Conservation (phyloP, 805 yeast genomes). For the Candida namnaoensis region DNA sequence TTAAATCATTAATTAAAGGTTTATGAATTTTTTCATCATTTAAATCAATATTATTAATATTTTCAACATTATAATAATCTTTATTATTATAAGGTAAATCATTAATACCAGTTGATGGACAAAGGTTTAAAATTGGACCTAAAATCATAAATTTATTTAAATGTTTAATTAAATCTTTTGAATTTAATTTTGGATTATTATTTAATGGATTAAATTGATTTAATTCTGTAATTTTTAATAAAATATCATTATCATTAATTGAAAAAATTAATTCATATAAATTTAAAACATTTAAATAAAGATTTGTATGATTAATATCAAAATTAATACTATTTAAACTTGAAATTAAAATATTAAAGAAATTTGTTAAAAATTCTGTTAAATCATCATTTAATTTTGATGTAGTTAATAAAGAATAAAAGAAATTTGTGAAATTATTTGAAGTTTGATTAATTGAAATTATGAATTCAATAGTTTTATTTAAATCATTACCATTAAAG, state of each 20-base stretch:
- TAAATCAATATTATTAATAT: too few relatives aligned
- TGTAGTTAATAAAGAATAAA: slow-evolving; percentile 10
- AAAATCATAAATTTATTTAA: slow-evolving; percentile 57
- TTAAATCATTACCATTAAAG: slow-evolving; percentile 18
- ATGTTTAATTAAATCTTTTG: not conserved
- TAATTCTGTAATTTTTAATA: slow-evolving; percentile 47
- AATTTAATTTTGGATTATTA: slow-evolving; percentile 18
- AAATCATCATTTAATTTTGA: too few relatives aligned
- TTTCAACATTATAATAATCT: too few relatives aligned
- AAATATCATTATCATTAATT: slow-evolving; percentile 45
- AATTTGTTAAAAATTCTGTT: slow-evolving; percentile 1
- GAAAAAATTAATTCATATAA: slow-evolving; percentile 46
- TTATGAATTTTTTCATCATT: too few relatives aligned
- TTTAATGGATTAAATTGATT: slow-evolving; percentile 40
- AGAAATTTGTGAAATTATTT: slow-evolving; percentile 9
- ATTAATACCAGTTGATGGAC: too few relatives aligned
- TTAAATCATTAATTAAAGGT: too few relatives aligned
- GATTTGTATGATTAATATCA: slow-evolving; percentile 19
- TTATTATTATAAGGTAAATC: too few relatives aligned
- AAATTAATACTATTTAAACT: slow-evolving; percentile 30
- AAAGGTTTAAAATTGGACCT: slow-evolving; percentile 59
- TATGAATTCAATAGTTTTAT: slow-evolving; percentile 6
- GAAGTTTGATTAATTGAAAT: slow-evolving; percentile 10
- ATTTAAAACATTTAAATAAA: slow-evolving; percentile 44
- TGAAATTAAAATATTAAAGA: slow-evolving; percentile 41